Conservation (phyloP, 352 stramenopile species). For the Globisporangium recalcitrans region DNA sequence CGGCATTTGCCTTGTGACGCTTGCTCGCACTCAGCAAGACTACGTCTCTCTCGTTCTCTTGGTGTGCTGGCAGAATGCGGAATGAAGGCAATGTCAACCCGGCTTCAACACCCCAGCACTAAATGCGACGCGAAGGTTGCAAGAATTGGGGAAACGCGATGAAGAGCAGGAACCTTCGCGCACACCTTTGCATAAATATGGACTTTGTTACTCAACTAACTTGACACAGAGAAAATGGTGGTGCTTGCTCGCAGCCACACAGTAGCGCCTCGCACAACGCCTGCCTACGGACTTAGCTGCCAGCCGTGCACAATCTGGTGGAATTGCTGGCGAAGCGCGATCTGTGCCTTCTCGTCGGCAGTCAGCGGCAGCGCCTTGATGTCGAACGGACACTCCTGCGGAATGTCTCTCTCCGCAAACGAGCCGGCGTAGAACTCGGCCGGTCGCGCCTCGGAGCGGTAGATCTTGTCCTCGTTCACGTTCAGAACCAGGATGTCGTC, state of each 20-base stretch:
- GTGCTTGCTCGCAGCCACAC: neutral
- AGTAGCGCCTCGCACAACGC: no score
- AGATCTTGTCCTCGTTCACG: constrained; percentile 37
- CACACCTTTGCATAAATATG: neutral
- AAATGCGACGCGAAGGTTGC: constrained; percentile 13
- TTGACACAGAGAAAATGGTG: neutral
- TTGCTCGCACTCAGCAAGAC: constrained; percentile 14
- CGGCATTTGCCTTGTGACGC: constrained; percentile 8
- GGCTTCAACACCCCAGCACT: constrained; percentile 8
- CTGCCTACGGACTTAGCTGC: constrained; percentile 12
- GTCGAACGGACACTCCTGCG: constrained; percentile 55
- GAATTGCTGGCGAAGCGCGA: constrained; percentile 41
- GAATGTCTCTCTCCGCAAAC: constrained; percentile 31
- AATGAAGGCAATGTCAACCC: constrained; percentile 9
- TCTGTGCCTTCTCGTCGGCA: constrained; percentile 28
- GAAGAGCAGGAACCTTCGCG: neutral
- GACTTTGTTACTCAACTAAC: neutral
- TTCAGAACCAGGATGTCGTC: constrained; percentile 52
- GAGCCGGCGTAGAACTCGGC: constrained; percentile 51
- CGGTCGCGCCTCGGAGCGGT: constrained; percentile 38
- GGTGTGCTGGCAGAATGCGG: neutral
- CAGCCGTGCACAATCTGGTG: constrained; percentile 32
- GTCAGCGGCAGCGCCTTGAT: constrained; percentile 38
- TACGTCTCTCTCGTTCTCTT: neutral
- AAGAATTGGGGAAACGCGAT: neutral